Conservation (phyloP, 371 early-diverging fungal species). For the Mucor lusitanicus region DNA sequence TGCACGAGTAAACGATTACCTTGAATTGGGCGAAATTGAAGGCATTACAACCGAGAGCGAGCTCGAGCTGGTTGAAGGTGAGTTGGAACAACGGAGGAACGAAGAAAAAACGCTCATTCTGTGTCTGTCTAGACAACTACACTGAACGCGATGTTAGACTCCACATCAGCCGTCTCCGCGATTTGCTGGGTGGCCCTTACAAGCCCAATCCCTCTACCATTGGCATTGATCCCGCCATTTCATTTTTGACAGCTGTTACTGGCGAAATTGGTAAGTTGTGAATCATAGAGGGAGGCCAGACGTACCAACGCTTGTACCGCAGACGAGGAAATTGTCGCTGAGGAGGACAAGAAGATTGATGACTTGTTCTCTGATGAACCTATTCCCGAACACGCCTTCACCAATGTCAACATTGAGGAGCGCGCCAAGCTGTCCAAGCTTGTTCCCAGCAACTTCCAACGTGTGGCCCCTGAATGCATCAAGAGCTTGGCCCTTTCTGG, state of each 20-base stretch:
- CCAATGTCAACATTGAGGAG: constrained; percentile 55
- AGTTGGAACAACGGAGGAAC: not conserved
- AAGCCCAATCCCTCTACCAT: constrained; percentile 65
- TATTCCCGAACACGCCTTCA: constrained; percentile 60
- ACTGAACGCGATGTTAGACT: constrained; percentile 90
- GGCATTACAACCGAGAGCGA: constrained; percentile 70
- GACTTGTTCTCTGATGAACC: constrained; percentile 44
- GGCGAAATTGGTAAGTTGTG: constrained; percentile 58
- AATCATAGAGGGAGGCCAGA: not conserved
- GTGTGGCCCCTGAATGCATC: constrained; percentile 68
- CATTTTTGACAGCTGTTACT: constrained; percentile 70
- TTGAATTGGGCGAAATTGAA: constrained; percentile 76
- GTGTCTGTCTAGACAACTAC: constrained; percentile 61
- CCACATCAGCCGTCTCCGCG: constrained; percentile 86
- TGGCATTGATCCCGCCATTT: constrained; percentile 76
- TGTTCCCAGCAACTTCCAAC: constrained; percentile 55
- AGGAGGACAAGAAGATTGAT: constrained; percentile 45
- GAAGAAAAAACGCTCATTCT: not conserved
- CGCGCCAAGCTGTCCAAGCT: constrained; percentile 57
- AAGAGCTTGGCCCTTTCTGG: constrained; percentile 78
- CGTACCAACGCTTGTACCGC: not conserved
- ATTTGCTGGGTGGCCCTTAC: constrained; percentile 79
- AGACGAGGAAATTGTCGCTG: constrained; percentile 46
- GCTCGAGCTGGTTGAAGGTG: constrained; percentile 77
- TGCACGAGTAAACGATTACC: constrained; percentile 68